These are phyloP conservation scores for Amanita inopinata DNA, from an alignment of 768 basidiomycete genomes.

Conservation along the genomic window DNA sequence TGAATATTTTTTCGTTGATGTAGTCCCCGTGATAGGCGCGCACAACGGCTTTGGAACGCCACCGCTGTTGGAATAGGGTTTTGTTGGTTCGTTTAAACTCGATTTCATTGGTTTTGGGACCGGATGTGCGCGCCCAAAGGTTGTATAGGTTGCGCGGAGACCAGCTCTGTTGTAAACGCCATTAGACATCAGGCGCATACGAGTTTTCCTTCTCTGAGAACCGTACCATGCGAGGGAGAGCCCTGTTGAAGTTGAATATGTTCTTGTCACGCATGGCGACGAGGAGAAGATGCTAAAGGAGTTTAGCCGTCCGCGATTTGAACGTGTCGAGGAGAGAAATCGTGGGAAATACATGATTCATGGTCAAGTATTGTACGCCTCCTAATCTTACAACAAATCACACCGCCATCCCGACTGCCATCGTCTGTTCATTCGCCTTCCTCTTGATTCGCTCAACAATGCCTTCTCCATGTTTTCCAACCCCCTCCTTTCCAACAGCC, in stretches of 20 bases:
- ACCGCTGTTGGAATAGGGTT: slow-evolving; percentile 86
- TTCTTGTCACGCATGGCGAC: slow-evolving; percentile 30
- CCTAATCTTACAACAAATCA: background rate
- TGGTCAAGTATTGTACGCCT: background rate
- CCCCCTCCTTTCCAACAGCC: slow-evolving; percentile 29
- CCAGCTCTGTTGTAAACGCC: slow-evolving; percentile 59
- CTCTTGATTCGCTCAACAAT: slow-evolving; percentile 17
- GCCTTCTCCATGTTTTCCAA: slow-evolving; percentile 38
- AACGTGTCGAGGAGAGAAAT: too few relatives aligned
- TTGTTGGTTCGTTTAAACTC: slow-evolving; percentile 45
- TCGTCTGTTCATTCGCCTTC: slow-evolving; percentile 6
- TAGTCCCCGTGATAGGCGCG: slow-evolving; percentile 95
- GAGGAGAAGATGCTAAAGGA: too few relatives aligned
- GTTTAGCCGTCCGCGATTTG: too few relatives aligned
- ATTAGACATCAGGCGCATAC: too few relatives aligned
- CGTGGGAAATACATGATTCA: background rate
- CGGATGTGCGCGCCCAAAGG: slow-evolving; percentile 68
- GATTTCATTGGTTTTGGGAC: slow-evolving; percentile 35
- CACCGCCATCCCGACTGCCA: background rate
- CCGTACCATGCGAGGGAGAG: slow-evolving; percentile 75
- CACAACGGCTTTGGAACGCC: slow-evolving; percentile 76
- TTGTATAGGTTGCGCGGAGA: slow-evolving; percentile 81
- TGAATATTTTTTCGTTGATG: slow-evolving; percentile 88
- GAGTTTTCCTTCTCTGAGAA: background rate
- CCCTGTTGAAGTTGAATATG: slow-evolving; percentile 31